A percentile compares a stretch with the other conserved stretches of the same genome.
phyloP scores from a whole-genome alignment of 768 basidiomycete genomes.

The Rhizopogon roseolus region DNA sequence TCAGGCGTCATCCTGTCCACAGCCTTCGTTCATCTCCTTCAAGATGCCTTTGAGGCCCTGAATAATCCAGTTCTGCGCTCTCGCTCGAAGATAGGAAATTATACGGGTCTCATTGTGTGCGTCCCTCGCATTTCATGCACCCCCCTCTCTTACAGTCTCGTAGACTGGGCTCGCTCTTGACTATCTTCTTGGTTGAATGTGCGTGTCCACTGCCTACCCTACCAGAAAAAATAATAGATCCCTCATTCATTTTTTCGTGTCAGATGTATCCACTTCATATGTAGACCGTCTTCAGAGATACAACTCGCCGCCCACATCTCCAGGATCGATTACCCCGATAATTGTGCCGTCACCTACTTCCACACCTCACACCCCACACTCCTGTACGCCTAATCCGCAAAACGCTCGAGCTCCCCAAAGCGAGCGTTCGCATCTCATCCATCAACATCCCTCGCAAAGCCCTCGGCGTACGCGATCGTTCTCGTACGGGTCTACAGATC shows the following conservation, averaged over 20 bases:
- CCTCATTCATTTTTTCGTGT: not conserved
- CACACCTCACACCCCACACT: not conserved
- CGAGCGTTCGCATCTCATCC: slow-evolving; percentile 18
- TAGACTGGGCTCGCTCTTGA: slow-evolving; percentile 59
- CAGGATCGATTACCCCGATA: slow-evolving; percentile 23
- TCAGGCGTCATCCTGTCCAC: slow-evolving; percentile 80
- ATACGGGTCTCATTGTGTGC: slow-evolving; percentile 73
- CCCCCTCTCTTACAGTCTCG: not conserved
- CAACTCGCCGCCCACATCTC: slow-evolving; percentile 45
- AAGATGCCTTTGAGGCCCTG: slow-evolving; percentile 68
- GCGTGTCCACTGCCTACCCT: slow-evolving; percentile 21
- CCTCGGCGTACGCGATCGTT: not conserved
- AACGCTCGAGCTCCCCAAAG: not conserved
- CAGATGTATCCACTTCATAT: slow-evolving; percentile 72
- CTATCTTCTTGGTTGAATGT: slow-evolving; percentile 83
- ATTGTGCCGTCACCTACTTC: slow-evolving; percentile 11
- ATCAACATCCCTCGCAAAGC: not conserved
- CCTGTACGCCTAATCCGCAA: not conserved
- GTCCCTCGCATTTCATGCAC: slow-evolving; percentile 21
- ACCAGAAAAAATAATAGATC: not conserved
- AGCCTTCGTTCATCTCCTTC: slow-evolving; percentile 76
- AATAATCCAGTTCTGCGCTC: slow-evolving; percentile 39
- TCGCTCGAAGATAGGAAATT: slow-evolving; percentile 47
- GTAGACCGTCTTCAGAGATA: slow-evolving; percentile 68
- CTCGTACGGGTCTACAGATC: slow-evolving; percentile 17